Evolutionary conservation across 2,329 filamentous ascomycete genomes (phyloP), one percentile per base, ranked within the genome.

Genomic region (Beauveria sp.): DNA sequence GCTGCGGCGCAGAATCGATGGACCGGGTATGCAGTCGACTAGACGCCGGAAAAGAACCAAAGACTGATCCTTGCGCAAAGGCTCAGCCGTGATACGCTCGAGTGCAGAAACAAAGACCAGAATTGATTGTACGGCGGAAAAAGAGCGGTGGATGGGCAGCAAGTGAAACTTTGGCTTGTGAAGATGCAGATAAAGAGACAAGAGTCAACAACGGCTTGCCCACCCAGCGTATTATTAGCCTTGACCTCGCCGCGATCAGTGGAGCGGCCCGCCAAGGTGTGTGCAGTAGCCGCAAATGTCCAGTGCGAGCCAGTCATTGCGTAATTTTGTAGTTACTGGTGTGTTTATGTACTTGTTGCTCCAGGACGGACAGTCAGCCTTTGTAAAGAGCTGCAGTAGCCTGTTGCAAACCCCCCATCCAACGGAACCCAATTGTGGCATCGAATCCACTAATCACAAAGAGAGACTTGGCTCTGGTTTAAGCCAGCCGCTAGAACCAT

Each of bases 131-230:
- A 54, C 16, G 22, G 24, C 38, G 38, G 22, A 53, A 56, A 56
- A 62, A 56, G 60, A 62, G 60, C 60, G 60, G 60, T 62, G 60
- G 34, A 43, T 62, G 60, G 34, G 34, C n/a, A 40, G 22, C 22
- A 43, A 49, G 50, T 62, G 60, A 62, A 50, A 62, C 60, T 61
- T 48, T 49, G 60, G 51, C 52, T 56, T 51, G 60, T 55, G 52
- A 56, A 42, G 51, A 51, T 45, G 60, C 52, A 61, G 8, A 26
- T 31, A 42, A 53, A 53, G 50, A 61, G 60, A 56, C 60, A 62
- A 61, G 60, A 62, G 60, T 55, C 34, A 62, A 62, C 52, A 51
- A 56, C 45, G 50, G 28, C 50, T 60, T 58, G 53, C 28, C n/a
- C 20, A n/a, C 24, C 38, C 28, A 46, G 45, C 45, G 53, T 43